Evolutionary conservation across 441 rosid species (phyloP).

Genomic region (Euphorbia schlechtendalii): DNA sequence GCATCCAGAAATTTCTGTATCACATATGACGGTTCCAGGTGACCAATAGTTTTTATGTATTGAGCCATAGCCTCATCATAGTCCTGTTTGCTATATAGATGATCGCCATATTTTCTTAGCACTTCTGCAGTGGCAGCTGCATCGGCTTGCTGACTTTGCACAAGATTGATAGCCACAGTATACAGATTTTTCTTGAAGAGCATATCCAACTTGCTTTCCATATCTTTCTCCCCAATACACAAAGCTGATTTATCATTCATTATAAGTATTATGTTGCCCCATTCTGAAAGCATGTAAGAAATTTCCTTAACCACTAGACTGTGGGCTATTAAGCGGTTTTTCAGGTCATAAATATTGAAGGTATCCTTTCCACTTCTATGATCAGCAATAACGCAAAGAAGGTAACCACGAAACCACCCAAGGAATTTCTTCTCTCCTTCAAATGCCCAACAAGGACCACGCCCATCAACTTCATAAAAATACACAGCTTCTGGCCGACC

Average conservation of each 20-base stretch:
- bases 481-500: slow-evolving; percentile 97
- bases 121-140: slow-evolving; percentile 98
- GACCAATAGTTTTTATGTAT: slow-evolving; percentile 86
- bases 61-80: slow-evolving; percentile 96
- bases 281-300: slow-evolving; percentile 89
- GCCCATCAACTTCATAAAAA: slow-evolving; percentile 95
- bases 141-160: slow-evolving; percentile 97
- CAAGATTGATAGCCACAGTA: slow-evolving; percentile 95
- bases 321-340: slow-evolving; percentile 86
- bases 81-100: slow-evolving; percentile 89
- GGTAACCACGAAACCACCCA: slow-evolving; percentile 96
- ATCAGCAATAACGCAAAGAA: slow-evolving; percentile 79
- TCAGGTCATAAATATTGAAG: slow-evolving; percentile 84
- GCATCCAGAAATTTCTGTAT: slow-evolving; percentile 98
- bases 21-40: slow-evolving; percentile 96
- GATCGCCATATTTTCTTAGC: slow-evolving; percentile 93
- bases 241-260: slow-evolving; percentile 60
- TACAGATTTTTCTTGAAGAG: slow-evolving; percentile 93
- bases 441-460: slow-evolving; percentile 99
- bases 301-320: slow-evolving; percentile 76
- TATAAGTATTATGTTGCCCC: slow-evolving; percentile 89
- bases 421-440: slow-evolving; percentile 91
- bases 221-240: slow-evolving; percentile 91
- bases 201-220: slow-evolving; percentile 99
- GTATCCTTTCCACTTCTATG: slow-evolving; percentile 66